These are phyloP conservation scores for Pleurotus platypus DNA, from an alignment of 768 basidiomycete genomes.

Conservation along the genomic window DNA sequence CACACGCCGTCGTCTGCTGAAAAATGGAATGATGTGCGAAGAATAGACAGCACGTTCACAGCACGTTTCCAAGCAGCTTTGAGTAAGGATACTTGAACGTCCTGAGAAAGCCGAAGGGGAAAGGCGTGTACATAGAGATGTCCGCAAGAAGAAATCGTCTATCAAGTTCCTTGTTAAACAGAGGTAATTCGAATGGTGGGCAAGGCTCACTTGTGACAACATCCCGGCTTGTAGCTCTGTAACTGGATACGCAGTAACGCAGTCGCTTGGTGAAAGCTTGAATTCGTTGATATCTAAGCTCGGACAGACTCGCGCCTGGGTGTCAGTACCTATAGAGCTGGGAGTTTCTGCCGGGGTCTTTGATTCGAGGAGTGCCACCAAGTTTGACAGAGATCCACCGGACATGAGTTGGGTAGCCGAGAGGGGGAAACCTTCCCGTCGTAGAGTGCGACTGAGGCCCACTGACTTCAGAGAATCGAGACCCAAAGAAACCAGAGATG, in stretches of 20 bases:
- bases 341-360: no score
- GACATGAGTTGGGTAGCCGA: constrained; percentile 35
- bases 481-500: constrained; percentile 41
- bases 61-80: constrained; percentile 32
- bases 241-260: constrained; percentile 31
- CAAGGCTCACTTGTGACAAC: constrained; percentile 39
- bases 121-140: constrained; percentile 28
- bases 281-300: constrained; percentile 14
- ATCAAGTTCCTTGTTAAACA: constrained; percentile 1
- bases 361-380: constrained; percentile 10
- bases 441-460: constrained; percentile 33
- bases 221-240: constrained; percentile 46
- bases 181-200: background rate
- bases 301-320: no score
- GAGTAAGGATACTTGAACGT: constrained; percentile 23
- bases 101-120: constrained; percentile 18
- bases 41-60: constrained; percentile 29
- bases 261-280: constrained; percentile 23
- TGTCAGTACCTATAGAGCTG: no score
- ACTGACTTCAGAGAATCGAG: constrained; percentile 46
- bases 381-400: constrained; percentile 17
- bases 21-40: constrained; percentile 48
- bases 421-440: constrained; percentile 26
- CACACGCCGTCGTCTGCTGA: constrained; percentile 27
- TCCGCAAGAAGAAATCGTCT: constrained; percentile 28